A percentile compares a stretch with the other conserved stretches of the same genome.
Evolutionary conservation across 2,329 filamentous ascomycete genomes (phyloP).

Genomic region (Lasiodiplodia theobromae): DNA sequence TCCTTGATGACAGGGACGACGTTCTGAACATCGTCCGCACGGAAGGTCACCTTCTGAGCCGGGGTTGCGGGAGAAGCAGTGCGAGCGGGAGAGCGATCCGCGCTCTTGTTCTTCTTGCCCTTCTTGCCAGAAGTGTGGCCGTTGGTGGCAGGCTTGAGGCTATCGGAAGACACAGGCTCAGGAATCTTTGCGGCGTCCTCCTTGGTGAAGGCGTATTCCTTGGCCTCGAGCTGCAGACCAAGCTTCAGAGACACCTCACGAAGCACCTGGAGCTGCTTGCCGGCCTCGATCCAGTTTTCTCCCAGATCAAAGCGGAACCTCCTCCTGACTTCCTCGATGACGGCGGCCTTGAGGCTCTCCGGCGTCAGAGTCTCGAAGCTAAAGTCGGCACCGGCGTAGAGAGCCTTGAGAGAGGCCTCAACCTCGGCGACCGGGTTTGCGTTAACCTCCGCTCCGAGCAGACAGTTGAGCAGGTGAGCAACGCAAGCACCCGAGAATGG

Average conservation of each 20-base stretch:
- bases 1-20: slow-evolving; percentile 96
- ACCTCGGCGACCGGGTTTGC: slow-evolving; percentile 78
- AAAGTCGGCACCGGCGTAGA: slow-evolving; percentile 85
- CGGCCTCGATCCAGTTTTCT: slow-evolving; percentile 68
- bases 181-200: slow-evolving; percentile 34
- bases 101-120: slow-evolving; percentile 66
- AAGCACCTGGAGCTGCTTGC: slow-evolving; percentile 82
- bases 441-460: slow-evolving; percentile 80
- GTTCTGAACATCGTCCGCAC: slow-evolving; percentile 85
- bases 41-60: slow-evolving; percentile 80
- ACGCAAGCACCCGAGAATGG: slow-evolving; percentile 81
- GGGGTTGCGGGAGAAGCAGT: slow-evolving; percentile 53
- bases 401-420: slow-evolving; percentile 73
- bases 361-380: slow-evolving; percentile 82
- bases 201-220: slow-evolving; percentile 73
- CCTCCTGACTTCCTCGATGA: slow-evolving; percentile 73
- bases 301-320: slow-evolving; percentile 80
- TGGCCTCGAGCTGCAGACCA: slow-evolving; percentile 84
- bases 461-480: slow-evolving; percentile 90
- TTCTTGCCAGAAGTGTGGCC: slow-evolving; percentile 51
- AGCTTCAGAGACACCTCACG: slow-evolving; percentile 89
- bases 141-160: slow-evolving; percentile 43
- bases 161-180: slow-evolving; percentile 32
- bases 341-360: slow-evolving; percentile 70
- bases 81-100: slow-evolving; percentile 56